These are phyloP conservation scores for Nicotiana attenuata DNA, from an alignment of 257 asterid species.

Conservation along the genomic window DNA sequence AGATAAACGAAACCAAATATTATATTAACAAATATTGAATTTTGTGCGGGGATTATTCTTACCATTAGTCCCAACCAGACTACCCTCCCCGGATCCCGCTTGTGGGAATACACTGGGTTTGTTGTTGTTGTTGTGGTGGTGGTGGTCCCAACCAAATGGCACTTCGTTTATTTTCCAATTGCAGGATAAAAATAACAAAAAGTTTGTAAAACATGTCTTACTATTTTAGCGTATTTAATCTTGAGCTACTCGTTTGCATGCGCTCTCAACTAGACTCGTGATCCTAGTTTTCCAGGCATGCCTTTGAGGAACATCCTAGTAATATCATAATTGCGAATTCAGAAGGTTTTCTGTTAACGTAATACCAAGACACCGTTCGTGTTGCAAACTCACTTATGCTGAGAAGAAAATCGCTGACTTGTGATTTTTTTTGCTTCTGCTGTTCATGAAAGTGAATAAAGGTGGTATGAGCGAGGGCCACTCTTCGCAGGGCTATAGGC, in stretches of 20 bases:
- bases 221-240: neutral
- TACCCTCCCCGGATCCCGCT: too few species aligned
- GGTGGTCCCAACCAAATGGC: too few species aligned
- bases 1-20: too few species aligned
- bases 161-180: neutral
- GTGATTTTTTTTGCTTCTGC: neutral
- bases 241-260: neutral
- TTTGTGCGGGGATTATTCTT: too few species aligned
- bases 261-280: neutral
- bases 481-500: conserved; percentile 31
- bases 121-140: too few species aligned
- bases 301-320: neutral
- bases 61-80: too few species aligned
- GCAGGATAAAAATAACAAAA: neutral
- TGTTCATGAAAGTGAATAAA: neutral
- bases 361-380: neutral
- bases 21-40: too few species aligned
- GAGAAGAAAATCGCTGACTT: neutral
- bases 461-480: conserved; percentile 34
- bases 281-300: neutral
- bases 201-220: neutral
- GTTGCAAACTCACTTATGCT: neutral
- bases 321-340: neutral
- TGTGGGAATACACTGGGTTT: too few species aligned
- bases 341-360: neutral